Conservation (phyloP, 371 early-diverging fungal species). For the Mucor indicus region DNA sequence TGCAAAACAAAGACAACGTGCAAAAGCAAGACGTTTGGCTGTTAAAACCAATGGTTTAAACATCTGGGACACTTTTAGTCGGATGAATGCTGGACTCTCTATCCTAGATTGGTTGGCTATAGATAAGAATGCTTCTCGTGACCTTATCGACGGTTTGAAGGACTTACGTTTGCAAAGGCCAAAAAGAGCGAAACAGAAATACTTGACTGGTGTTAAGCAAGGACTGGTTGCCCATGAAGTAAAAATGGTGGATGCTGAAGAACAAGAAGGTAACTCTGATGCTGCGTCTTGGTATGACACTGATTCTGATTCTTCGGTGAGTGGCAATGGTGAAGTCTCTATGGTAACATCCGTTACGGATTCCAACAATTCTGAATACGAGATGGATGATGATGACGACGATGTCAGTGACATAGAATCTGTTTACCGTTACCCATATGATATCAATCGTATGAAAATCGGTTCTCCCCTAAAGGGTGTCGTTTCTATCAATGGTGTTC, state of each 20-base stretch:
- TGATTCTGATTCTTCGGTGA: no score
- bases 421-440: background rate
- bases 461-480: background rate
- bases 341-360: no score
- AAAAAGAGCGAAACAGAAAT: background rate
- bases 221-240: background rate
- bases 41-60: background rate
- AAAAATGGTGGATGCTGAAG: background rate
- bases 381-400: constrained; percentile 8
- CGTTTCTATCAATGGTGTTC: background rate
- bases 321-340: no score
- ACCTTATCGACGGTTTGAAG: constrained; percentile 12
- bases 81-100: constrained; percentile 6
- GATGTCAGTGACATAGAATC: constrained; percentile 8
- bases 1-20: background rate
- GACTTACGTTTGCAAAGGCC: background rate
- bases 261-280: constrained; percentile 1
- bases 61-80: constrained; percentile 3
- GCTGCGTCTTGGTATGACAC: no score
- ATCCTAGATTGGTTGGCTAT: constrained; percentile 13
- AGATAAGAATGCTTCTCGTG: constrained; percentile 10
- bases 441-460: background rate
- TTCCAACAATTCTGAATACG: constrained; percentile 15
- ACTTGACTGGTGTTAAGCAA: background rate
- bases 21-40: background rate